Evolutionary conservation across 768 basidiomycete genomes (phyloP), one percentile per base, ranked within the genome.

Genomic region (Hortiboletus flavorubellus): DNA sequence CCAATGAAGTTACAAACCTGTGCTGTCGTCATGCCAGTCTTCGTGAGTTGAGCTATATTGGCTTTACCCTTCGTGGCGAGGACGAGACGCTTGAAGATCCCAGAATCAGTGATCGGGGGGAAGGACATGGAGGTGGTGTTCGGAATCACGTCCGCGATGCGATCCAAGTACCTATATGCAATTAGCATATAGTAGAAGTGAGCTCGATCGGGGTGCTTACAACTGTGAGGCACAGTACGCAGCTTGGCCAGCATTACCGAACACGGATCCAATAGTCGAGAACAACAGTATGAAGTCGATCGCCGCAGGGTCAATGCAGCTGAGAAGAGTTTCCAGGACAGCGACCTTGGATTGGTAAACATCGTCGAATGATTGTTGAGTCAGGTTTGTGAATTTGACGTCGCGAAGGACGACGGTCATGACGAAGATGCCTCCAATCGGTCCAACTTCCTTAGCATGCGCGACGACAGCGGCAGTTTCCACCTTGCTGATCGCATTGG

Each of bases 371-470:
- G 65, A 64, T 26, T 73, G 46, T 26, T 71, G 69, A 9, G 72
- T 71, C 26, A 73, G 53, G 55, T 70, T 70, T 21, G 68, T 67
- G 41, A 72, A 72, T 18, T 65, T 67, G 34, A 59, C 65, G 43
- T 72, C 71, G 10, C 67, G 68, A 41, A 72, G 72, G 26, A 72
- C 70, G 23, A 71, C 65, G 1, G 71, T 69, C 71, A 72, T 72
- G 43, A 72, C 59, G 38, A 72, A 64, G 47, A 70, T 51, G 30
- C 71, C 71, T 40, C 71, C 71, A 23, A 72, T 64, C 2, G 68
- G 62, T 2, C 68, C 67, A 7, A 42, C 57, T 21, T 61, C 54
- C 41, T 59, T 55, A 1, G 70, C 62, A 5, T 53, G 51, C 26
- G 64, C 58, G 33, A 70, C 45, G 53, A 72, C 59, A 3, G 52